Evolutionary conservation across 2,329 filamentous ascomycete species (phyloP).

Genomic region (Phialocephala sp.): DNA sequence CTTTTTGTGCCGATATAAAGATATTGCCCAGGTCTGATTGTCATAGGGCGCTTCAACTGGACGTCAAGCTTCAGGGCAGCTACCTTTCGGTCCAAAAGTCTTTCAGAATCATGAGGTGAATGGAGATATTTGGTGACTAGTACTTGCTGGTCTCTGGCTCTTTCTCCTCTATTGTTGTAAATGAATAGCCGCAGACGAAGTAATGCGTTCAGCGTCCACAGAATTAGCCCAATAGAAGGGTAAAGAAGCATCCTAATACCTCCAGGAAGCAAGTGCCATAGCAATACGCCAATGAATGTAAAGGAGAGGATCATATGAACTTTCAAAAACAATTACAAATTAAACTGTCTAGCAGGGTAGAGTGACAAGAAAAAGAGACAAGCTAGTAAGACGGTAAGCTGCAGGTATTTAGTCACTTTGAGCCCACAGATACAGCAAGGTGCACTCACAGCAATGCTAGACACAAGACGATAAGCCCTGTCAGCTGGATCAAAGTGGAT

Average conservation of each 20-base stretch:
- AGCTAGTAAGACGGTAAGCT: not conserved
- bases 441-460: too few species aligned
- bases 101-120: too few species aligned
- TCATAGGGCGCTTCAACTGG: not conserved
- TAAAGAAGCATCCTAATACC: not conserved
- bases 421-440: too few species aligned
- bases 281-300: not conserved
- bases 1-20: not conserved
- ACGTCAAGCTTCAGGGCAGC: not conserved
- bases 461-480: too few species aligned
- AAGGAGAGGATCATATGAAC: not conserved
- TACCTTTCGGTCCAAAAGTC: not conserved
- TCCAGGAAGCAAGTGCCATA: not conserved
- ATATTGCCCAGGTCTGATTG: conserved; percentile 12
- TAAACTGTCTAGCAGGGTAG: not conserved
- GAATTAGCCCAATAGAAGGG: not conserved
- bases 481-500: too few species aligned
- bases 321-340: not conserved
- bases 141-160: too few species aligned
- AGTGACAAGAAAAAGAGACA: not conserved
- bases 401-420: too few species aligned
- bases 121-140: too few species aligned
- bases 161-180: too few species aligned
- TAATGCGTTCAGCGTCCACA: not conserved
- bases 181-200: too few species aligned